A percentile compares a stretch with the other conserved stretches of the same genome.
These are phyloP conservation scores for Talaromyces atroroseus DNA, from an alignment of 2,329 filamentous ascomycete species.

Conservation along the genomic window DNA sequence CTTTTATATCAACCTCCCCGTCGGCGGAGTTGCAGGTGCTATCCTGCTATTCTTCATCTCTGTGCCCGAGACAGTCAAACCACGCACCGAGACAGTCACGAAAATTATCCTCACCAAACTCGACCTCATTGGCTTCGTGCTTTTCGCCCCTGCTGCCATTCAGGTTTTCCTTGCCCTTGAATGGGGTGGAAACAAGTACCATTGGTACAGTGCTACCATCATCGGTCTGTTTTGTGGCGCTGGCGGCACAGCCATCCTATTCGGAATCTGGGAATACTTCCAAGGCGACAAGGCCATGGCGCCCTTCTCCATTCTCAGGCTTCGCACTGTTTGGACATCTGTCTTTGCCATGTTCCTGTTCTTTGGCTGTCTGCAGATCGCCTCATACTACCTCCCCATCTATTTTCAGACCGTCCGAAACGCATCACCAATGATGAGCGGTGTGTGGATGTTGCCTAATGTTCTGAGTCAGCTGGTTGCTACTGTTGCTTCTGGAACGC, in stretches of 20 bases:
- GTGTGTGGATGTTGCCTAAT: conserved; percentile 12
- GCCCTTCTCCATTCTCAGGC: conserved; percentile 28
- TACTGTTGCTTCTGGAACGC: conserved; percentile 7
- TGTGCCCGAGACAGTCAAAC: conserved; percentile 8
- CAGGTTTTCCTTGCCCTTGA: conserved; percentile 16
- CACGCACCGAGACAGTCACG: conserved; percentile 1
- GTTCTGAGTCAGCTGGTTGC: conserved; percentile 7
- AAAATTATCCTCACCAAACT: conserved; percentile 9
- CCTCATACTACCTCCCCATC: conserved; percentile 19
- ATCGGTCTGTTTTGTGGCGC: conserved; percentile 18
- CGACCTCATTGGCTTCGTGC: conserved; percentile 11
- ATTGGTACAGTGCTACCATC: conserved; percentile 13
- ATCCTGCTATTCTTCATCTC: conserved; percentile 15
- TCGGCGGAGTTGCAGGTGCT: conserved; percentile 8
- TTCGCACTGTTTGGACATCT: conserved; percentile 25
- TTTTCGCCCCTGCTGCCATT: conserved; percentile 15
- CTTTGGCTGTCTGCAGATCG: conserved; percentile 21
- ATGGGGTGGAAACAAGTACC: conserved; percentile 15
- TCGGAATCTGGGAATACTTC: conserved; percentile 19
- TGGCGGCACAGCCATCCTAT: conserved; percentile 17
- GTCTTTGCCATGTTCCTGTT: conserved; percentile 15
- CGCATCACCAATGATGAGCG: conserved; percentile 19
- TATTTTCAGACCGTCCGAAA: conserved; percentile 25
- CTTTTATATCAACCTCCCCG: conserved; percentile 26
- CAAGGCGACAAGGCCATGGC: conserved; percentile 27